Evolutionary conservation across 768 basidiomycete genomes (phyloP), one percentile per base, ranked within the genome.

Genomic region (Leccinum obscurum): DNA sequence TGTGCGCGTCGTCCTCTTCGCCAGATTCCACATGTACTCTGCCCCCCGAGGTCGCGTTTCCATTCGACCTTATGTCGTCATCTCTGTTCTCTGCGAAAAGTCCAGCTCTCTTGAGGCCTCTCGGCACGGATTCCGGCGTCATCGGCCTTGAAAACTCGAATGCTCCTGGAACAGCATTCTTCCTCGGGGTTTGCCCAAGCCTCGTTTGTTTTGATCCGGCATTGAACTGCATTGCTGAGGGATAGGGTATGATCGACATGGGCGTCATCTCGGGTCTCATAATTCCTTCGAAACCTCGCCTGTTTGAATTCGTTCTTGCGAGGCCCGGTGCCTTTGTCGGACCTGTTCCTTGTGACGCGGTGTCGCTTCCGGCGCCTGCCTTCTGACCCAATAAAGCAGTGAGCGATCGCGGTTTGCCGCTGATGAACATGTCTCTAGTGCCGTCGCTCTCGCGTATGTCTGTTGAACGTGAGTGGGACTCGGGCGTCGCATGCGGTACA

Each of bases 231-330:
- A 55, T 39, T 52, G 34, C 46, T 3, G 41, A 54, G 48, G 63
- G 70, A 22, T 70, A 63, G 1, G 70, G 66, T 62, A 70, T 60
- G 30, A 70, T 68, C 35, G 70, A 69, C 22, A 72, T 61, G 2
- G 68, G 68, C 9, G 53, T 49, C 52, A 68, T 56, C 53, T 61
- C 60, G 0, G 70, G 70, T 34, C 69, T 62, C 8, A 58, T 37
- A 49, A 72, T 58, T 3, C 71, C 67, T 1, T 72, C 68, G 2
- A 72, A 72, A 55, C 62, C 72, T 3, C 64, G 70, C 57, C 62
- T 62, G 7, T 34, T 56, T 22, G 52, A 14, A 24, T 55, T 60
- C 3, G 52, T 7, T 51, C 61, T 56, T 41, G 8, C 50, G 32
- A 64, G 62, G 26, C 55, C 54, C 32, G 61, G 17, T 13, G 55